Conservation (phyloP, 164 flowering plant species). For the Paratinospora sagittata region DNA sequence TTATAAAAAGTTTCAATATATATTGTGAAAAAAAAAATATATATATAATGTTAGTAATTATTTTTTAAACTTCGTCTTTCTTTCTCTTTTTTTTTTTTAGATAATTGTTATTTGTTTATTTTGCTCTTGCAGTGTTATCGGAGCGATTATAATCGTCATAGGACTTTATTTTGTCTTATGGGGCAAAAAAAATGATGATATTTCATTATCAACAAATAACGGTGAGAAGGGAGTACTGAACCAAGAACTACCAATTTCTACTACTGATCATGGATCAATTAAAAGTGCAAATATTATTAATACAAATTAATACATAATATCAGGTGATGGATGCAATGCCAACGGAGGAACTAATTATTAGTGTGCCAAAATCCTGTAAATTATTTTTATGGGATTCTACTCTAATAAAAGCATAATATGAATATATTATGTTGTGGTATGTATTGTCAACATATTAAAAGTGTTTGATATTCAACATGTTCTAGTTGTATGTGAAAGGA, state of each 20-base stretch:
- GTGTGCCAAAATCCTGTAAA: not conserved
- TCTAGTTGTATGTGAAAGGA: not conserved
- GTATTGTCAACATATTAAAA: not conserved
- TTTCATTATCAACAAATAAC: not conserved
- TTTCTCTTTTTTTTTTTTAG: too few species aligned
- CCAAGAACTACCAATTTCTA: slow-evolving; percentile 25
- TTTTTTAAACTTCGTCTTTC: not conserved
- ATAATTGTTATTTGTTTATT: not conserved
- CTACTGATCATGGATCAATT: not conserved
- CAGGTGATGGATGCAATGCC: not conserved
- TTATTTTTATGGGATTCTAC: not conserved
- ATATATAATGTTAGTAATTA: not conserved
- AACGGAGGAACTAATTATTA: not conserved
- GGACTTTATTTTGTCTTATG: slow-evolving; percentile 55
- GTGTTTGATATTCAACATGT: not conserved
- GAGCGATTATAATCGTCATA: slow-evolving; percentile 39
- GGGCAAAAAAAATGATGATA: slow-evolving; percentile 55
- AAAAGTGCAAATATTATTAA: not conserved
- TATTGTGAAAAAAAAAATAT: slow-evolving; percentile 21
- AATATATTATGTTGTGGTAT: not conserved
- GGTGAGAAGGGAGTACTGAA: slow-evolving; percentile 18
- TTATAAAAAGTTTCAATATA: too few species aligned
- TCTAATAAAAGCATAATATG: not conserved
- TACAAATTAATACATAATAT: not conserved
- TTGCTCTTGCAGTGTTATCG: slow-evolving; percentile 34